Conservation (phyloP, 805 yeast genomes). For the Candida sphagnicola region DNA sequence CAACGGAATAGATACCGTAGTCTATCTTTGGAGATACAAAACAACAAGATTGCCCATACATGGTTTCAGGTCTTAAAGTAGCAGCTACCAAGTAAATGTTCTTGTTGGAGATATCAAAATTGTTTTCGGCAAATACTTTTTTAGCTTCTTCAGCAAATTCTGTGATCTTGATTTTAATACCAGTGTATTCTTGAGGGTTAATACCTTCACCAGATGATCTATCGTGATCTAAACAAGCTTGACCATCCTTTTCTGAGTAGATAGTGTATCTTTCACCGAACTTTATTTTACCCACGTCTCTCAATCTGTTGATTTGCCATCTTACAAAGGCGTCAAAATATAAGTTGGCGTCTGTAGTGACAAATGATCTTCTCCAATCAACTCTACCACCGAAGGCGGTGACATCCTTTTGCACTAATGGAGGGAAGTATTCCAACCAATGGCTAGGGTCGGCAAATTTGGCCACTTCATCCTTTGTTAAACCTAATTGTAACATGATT, state of each 20-base stretch:
- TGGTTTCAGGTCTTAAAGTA: constrained; percentile 96
- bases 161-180: constrained; percentile 74
- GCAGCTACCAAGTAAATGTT: constrained; percentile 88
- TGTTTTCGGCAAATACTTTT: constrained; percentile 44
- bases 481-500: constrained; percentile 93
- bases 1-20: constrained; percentile 88
- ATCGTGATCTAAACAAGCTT: constrained; percentile 99
- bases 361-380: constrained; percentile 96
- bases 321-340: constrained; percentile 92
- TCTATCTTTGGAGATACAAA: constrained; percentile 93
- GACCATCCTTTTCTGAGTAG: constrained; percentile 96
- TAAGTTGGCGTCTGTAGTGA: constrained; percentile 93
- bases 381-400: constrained; percentile 83
- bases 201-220: constrained; percentile 97
- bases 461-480: constrained; percentile 74
- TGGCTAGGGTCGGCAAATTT: constrained; percentile 89
- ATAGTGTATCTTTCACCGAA: constrained; percentile 98
- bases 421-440: constrained; percentile 93
- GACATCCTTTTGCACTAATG: constrained; percentile 78
- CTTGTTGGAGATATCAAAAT: constrained; percentile 48
- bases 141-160: constrained; percentile 58
- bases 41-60: constrained; percentile 98
- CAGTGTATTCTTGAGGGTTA: constrained; percentile 93
- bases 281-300: constrained; percentile 84
- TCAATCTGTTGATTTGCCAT: constrained; percentile 93